Base-by-base conservation (phyloP, 192 early-diverging fungal genomes). In the Coemansia sp. region DNA sequence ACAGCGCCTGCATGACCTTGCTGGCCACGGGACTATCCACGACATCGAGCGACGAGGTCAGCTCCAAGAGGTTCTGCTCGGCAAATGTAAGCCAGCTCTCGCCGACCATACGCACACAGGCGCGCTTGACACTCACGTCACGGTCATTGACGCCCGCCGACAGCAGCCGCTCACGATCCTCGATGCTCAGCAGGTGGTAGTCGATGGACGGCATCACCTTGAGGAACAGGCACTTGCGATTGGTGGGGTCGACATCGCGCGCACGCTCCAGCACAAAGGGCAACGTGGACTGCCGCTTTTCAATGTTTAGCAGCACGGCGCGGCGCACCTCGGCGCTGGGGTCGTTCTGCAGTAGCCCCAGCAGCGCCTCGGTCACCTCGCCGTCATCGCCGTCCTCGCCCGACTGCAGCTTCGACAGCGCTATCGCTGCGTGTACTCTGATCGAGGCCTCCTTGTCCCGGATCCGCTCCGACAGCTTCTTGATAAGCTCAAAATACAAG, bases 291-390 rank as follows among this genome's bases (percentile, higher is more conserved):
- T 81, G 77, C 20, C 66, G 87, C 45, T 88, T 86, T 35, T 87
- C 89, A 40, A 94, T 85, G 70, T 93, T 91, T 64, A 89, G 86
- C 39, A 96, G 67, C 39, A 93, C 90, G 6, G 89, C 89, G 43
- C 92, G 88, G 53, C 94, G 90, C 15, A 96, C 93, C 60, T 96
- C 93, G 15, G 91, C 84, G 77, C 84, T 92, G 17, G 92, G 85
- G 41, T 96, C 94, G 74, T 87, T 70, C 61, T 89, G 88, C 67
- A 96, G 65, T 32, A 92, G 63, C 25, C 85, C 72, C 29, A 93
- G 45, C 41, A 94, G 69, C 29, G 84, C 84, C 42, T 92, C 77
- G 24, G 84, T 85, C 39, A 94, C 87, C 40, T 84, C 85, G 27
- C 79, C 71, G 7, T 86, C 87, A 11, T 89, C 89, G 9, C 69